Percentiles rank a stretch among this genome's conserved stretches.
These are phyloP conservation scores for Acacia confusa DNA, from an alignment of 306 rosid species.

Conservation along the genomic window DNA sequence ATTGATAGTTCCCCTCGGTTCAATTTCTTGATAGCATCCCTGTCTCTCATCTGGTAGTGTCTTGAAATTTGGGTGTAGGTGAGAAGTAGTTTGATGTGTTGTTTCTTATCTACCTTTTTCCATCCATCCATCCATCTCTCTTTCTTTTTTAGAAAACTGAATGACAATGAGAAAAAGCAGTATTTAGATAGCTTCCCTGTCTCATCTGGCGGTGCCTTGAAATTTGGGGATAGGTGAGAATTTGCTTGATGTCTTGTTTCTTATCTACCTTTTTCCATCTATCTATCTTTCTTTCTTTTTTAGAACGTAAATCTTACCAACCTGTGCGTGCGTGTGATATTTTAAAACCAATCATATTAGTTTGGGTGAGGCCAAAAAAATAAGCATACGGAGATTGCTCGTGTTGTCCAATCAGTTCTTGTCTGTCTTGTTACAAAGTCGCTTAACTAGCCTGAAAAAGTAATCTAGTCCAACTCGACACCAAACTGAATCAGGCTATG, in stretches of 20 bases:
- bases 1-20: background rate
- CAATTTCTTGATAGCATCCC: too few species aligned
- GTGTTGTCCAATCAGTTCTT: background rate
- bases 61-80: too few species aligned
- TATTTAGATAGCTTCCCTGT: background rate
- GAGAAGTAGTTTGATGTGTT: too few species aligned
- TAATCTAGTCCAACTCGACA: background rate
- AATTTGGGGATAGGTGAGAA: background rate
- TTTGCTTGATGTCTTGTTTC: background rate
- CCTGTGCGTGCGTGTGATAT: too few species aligned
- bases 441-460: background rate
- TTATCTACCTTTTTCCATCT: background rate
- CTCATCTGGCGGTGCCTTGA: background rate
- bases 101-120: too few species aligned
- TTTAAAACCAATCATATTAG: too few species aligned
- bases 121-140: too few species aligned
- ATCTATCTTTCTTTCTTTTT: too few species aligned
- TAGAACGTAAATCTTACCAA: background rate
- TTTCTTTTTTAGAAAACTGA: background rate
- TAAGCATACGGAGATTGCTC: too few species aligned
- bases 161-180: background rate
- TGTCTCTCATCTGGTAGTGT: too few species aligned
- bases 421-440: background rate
- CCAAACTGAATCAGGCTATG: background rate
- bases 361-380: too few species aligned